These are phyloP conservation scores for Trichosporon coremiiforme DNA, from an alignment of 1,284 basidiomycete species.

Conservation along the genomic window DNA sequence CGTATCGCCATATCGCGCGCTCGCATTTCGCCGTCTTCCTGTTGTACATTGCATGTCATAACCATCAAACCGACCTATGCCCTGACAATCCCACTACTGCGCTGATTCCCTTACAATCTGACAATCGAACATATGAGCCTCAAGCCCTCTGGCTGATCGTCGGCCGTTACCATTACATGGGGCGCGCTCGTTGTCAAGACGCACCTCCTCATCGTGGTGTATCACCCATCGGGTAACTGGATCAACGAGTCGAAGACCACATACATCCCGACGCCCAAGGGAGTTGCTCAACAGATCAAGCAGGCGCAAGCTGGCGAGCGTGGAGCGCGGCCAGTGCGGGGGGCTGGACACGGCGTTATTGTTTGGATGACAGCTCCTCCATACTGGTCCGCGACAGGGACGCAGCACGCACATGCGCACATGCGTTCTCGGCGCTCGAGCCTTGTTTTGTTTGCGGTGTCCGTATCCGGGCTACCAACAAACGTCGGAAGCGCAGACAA, in stretches of 20 bases:
- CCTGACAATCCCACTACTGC: neutral
- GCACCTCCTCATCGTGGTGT: neutral
- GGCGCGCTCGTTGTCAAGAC: neutral
- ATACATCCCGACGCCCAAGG: neutral
- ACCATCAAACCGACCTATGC: conserved; percentile 15
- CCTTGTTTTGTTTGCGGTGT: conserved; percentile 10
- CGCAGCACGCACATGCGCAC: neutral
- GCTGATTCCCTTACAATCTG: neutral
- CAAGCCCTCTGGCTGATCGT: neutral
- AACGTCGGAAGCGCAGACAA: neutral
- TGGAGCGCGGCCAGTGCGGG: conserved; percentile 13
- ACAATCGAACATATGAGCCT: neutral
- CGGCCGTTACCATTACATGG: neutral
- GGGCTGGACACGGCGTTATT: conserved; percentile 5
- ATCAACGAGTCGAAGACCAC: neutral
- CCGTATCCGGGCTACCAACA: neutral
- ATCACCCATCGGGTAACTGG: neutral
- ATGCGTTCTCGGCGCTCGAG: neutral
- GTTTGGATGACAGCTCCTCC: neutral
- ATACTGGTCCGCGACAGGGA: neutral
- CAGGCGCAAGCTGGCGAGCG: neutral
- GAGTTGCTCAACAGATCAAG: neutral
- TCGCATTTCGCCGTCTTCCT: conserved; percentile 8
- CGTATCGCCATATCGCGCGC: neutral
- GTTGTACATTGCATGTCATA: conserved; percentile 36